Base-by-base conservation (phyloP, 352 stramenopile genomes). In the Phytophthora hybrid region DNA sequence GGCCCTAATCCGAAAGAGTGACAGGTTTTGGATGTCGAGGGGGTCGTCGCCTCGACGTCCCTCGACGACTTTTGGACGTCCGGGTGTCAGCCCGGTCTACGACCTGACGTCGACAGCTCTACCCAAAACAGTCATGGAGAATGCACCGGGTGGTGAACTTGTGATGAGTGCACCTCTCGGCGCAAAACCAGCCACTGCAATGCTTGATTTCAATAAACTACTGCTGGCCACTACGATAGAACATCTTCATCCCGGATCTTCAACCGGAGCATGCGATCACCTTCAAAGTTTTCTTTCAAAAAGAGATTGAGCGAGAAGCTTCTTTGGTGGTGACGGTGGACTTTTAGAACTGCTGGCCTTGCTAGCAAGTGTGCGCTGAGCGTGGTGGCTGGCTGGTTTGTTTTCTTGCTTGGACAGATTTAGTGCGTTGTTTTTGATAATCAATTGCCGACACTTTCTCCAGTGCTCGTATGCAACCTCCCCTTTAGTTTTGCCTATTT, bases 241-340 rank as follows among this genome's bases (percentile, higher is more conserved):
- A 88, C 59, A 19, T 81, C 54, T 59, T 90, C 78, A 18, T 76
- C 66, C 4, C 78, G 78, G 54, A 90, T 67, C 39, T 75, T 82
- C 44, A 88, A 29, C 6, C 82, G 77, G 39, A 90, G 70, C 21
- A 77, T 71, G 18, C 67, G 66, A 44, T 82, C 71, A 55, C 73
- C 66, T 46, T 71, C 49, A 55, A 76, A 80, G 29, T 59, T 73
- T 52, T 77, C 63, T 57, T 26, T 44, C 5, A 67, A n/a, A n/a
- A 31, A 72, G 9, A 18, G 62, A 63, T 56, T 65, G 68, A 1
- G 57, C 10, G 14, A 76, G 60, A 21, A 57, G 31, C 69, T 60
- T 73, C 31, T 71, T 77, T 9, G 63, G 67, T 52, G 58, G 73
- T 5, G 62, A 70, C 32, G 41, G 13, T 11, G 53, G 57, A 32